Evolutionary conservation across 257 asterid species (phyloP).

Genomic region (Gardenia jasminoides): DNA sequence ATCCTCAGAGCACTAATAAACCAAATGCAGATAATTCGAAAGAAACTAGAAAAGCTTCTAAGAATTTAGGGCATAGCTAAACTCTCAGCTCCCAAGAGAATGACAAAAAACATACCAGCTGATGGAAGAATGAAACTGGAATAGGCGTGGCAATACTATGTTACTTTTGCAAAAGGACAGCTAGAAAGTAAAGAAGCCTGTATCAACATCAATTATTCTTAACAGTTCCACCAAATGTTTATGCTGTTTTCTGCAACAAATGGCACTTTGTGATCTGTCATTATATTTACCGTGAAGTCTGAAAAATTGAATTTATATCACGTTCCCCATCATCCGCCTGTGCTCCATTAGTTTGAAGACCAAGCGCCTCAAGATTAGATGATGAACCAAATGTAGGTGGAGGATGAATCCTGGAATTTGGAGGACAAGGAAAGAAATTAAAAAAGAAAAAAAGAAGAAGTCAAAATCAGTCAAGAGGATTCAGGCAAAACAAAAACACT

Average conservation of each 20-base stretch:
- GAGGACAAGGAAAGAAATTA: conserved; percentile 4
- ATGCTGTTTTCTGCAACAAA: neutral
- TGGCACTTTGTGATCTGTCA: neutral
- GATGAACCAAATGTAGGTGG: conserved; percentile 62
- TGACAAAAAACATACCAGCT: neutral
- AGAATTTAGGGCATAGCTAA: neutral
- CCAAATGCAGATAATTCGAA: neutral
- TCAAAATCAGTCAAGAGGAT: neutral
- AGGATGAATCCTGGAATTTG: conserved; percentile 34
- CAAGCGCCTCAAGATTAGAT: conserved; percentile 44
- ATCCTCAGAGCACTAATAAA: neutral
- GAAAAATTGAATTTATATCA: conserved; percentile 32
- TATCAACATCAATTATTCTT: neutral
- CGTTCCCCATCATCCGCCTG: conserved; percentile 27
- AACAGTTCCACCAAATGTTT: neutral
- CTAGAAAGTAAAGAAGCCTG: neutral
- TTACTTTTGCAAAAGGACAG: neutral
- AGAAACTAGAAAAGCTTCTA: neutral
- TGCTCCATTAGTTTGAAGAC: conserved; percentile 25
- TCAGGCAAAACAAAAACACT: neutral
- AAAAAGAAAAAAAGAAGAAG: conserved; percentile 7
- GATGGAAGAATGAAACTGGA: neutral
- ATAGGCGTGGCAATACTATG: neutral
- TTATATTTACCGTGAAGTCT: conserved; percentile 32
- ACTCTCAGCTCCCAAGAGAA: neutral